phyloP scores from a whole-genome alignment of 768 basidiomycete species.

The Collybiopsis confluens region DNA sequence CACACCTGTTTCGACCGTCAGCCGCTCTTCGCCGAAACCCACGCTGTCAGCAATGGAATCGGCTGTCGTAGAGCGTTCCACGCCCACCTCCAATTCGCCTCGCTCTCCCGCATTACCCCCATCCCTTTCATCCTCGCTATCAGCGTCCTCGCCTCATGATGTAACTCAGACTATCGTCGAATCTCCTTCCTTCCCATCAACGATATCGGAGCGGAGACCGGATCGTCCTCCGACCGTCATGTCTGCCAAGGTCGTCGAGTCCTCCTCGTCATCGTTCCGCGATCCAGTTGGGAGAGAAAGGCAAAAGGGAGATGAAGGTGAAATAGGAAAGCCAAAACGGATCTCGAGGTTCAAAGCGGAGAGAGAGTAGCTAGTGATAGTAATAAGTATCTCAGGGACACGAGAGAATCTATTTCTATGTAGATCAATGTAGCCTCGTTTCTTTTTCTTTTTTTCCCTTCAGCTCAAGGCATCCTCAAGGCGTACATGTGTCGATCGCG shows the following conservation, averaged over 20 bases:
- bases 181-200: conserved; percentile 17
- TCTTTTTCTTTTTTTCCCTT: no score
- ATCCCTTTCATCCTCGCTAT: background rate
- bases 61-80: conserved; percentile 17
- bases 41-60: conserved; percentile 2
- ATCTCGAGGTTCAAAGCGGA: conserved; percentile 33
- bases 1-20: conserved; percentile 23
- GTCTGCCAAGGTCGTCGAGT: conserved; percentile 22
- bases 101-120: background rate
- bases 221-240: conserved; percentile 25
- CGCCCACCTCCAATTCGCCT: conserved; percentile 5
- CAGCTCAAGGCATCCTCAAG: no score
- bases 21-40: conserved; percentile 32
- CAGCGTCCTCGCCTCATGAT: background rate
- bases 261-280: background rate
- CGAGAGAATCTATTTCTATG: no score
- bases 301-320: background rate
- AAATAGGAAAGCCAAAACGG: conserved; percentile 6
- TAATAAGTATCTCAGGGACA: no score
- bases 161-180: conserved; percentile 17
- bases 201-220: conserved; percentile 18
- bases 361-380: conserved; percentile 12
- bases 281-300: background rate
- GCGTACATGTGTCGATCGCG: no score
- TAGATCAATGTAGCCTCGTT: no score